phyloP scores from a whole-genome alignment of 2,329 filamentous ascomycete genomes.

The Pezicula rhizophila region DNA sequence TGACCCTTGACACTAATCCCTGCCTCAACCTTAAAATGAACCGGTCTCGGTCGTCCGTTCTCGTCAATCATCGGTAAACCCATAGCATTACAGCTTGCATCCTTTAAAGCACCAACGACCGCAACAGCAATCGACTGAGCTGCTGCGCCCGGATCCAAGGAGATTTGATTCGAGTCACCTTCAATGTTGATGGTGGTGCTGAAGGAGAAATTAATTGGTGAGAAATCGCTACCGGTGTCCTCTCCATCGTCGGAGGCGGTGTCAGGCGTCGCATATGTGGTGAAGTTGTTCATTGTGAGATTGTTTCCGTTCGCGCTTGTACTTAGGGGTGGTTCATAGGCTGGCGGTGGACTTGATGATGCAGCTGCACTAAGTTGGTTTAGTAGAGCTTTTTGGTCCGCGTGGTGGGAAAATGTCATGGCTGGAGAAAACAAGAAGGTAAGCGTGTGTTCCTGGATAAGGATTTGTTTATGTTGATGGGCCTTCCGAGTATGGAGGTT shows the following conservation, averaged over 20 bases:
- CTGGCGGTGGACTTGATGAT: too few species aligned
- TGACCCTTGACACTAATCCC: conserved; percentile 38
- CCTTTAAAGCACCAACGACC: conserved; percentile 38
- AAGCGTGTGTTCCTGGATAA: too few species aligned
- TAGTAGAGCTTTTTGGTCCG: too few species aligned
- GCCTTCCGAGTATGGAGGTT: too few species aligned
- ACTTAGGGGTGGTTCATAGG: too few species aligned
- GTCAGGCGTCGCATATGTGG: too few species aligned
- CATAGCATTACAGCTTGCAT: conserved; percentile 33
- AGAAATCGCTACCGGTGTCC: conserved; percentile 21
- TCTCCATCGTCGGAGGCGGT: conserved; percentile 10
- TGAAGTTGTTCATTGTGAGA: too few species aligned
- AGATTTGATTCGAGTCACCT: conserved; percentile 42
- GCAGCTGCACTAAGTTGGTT: too few species aligned
- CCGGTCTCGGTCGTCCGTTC: conserved; percentile 35
- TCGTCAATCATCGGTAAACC: conserved; percentile 42
- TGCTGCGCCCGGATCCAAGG: conserved; percentile 32
- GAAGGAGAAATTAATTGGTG: conserved; percentile 41
- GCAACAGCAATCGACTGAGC: conserved; percentile 37
- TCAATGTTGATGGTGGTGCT: conserved; percentile 40
- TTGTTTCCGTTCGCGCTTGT: too few species aligned
- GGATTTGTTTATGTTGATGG: too few species aligned
- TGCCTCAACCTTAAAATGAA: conserved; percentile 39
- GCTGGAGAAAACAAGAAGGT: too few species aligned
- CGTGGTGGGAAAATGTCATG: too few species aligned